Conservation (phyloP, 352 stramenopile species). For the Phytophthora cactorum region DNA sequence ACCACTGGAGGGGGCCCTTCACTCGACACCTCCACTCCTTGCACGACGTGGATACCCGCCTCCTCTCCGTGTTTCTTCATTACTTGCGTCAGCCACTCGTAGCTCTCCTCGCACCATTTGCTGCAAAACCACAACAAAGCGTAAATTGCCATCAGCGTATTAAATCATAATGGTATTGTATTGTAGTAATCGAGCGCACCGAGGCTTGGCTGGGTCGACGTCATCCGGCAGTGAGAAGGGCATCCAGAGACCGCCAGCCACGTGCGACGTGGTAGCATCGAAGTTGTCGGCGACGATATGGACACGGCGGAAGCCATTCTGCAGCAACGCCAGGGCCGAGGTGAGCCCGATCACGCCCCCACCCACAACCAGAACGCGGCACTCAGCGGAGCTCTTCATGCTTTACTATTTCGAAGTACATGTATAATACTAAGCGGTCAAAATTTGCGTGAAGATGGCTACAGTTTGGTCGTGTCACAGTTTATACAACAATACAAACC, state of each 20-base stretch:
- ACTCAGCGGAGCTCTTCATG: conserved; percentile 13
- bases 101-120: conserved; percentile 71
- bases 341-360: conserved; percentile 75
- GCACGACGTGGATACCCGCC: conserved; percentile 59
- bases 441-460: not conserved
- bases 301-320: conserved; percentile 54
- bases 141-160: not conserved
- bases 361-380: conserved; percentile 60
- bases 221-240: conserved; percentile 61
- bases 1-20: conserved; percentile 43
- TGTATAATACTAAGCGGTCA: no score
- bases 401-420: no score
- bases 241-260: conserved; percentile 78
- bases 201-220: conserved; percentile 41
- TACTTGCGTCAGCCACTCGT: conserved; percentile 59
- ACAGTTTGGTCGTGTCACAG: not conserved
- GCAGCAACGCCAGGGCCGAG: conserved; percentile 65
- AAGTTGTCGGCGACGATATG: conserved; percentile 57
- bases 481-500: not conserved
- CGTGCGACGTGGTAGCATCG: conserved; percentile 68
- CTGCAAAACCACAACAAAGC: conserved; percentile 22
- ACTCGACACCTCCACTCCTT: conserved; percentile 53
- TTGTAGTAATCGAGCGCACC: conserved; percentile 30
- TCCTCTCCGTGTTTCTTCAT: conserved; percentile 46
- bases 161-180: not conserved